Percentiles rank a stretch among this genome's conserved stretches.
Conservation (phyloP, 306 rosid species). For the Cicer bijugum region DNA sequence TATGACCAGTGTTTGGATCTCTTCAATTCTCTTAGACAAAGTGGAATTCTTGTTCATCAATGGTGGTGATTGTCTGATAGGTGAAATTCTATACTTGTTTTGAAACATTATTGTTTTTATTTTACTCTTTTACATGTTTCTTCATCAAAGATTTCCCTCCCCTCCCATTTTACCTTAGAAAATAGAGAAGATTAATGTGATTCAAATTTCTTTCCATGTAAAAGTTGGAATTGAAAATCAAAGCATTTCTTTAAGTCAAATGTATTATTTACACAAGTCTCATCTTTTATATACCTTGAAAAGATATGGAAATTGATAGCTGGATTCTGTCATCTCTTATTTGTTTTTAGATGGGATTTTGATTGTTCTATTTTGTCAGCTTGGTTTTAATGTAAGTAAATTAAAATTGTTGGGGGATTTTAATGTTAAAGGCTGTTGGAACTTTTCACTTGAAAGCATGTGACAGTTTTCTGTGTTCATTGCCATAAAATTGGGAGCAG, state of each 20-base stretch:
- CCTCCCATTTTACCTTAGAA: not conserved
- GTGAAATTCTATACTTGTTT: slow-evolving; percentile 30
- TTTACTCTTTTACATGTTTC: slow-evolving; percentile 37
- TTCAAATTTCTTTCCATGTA: slow-evolving; percentile 46
- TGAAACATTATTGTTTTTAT: slow-evolving; percentile 43
- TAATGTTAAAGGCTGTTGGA: slow-evolving; percentile 1
- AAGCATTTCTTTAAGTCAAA: slow-evolving; percentile 41
- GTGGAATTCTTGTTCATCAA: slow-evolving; percentile 96
- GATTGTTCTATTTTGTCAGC: slow-evolving; percentile 24
- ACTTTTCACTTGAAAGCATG: slow-evolving; percentile 14
- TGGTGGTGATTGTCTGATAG: slow-evolving; percentile 72
- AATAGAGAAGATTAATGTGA: slow-evolving; percentile 41
- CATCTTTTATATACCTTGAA: slow-evolving; percentile 7
- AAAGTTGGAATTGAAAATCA: slow-evolving; percentile 54
- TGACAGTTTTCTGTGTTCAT: slow-evolving; percentile 6
- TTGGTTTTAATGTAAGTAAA: not conserved
- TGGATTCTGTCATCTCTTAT: slow-evolving; percentile 19
- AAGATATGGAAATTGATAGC: slow-evolving; percentile 29
- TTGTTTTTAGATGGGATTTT: not conserved
- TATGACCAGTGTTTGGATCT: slow-evolving; percentile 85
- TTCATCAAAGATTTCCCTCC: not conserved
- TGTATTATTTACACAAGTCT: slow-evolving; percentile 15
- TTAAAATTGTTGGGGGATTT: slow-evolving; percentile 9
- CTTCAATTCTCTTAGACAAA: slow-evolving; percentile 73
- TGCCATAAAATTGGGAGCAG: not conserved